A percentile compares a stretch with the other conserved stretches of the same genome.
Conservation (phyloP, 306 rosid genomes). For the Vachellia pachyceras region DNA sequence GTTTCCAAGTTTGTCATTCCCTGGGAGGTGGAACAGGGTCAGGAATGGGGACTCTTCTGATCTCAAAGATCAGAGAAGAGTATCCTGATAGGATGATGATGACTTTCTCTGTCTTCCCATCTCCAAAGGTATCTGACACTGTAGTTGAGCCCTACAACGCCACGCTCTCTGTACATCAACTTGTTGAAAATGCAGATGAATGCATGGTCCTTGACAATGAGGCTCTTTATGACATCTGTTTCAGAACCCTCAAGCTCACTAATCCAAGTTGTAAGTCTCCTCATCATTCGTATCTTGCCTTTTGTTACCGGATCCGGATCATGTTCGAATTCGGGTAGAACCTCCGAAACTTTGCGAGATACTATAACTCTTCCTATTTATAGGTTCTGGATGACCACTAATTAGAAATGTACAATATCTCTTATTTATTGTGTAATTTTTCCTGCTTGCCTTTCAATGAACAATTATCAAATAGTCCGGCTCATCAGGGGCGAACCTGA, state of each 20-base stretch:
- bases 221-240: conserved; percentile 83
- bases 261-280: conserved; percentile 75
- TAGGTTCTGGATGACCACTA: too few species aligned
- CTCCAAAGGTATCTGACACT: conserved; percentile 83
- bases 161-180: conserved; percentile 78
- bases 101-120: conserved; percentile 84
- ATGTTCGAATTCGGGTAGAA: too few species aligned
- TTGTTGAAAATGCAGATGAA: conserved; percentile 82
- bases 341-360: too few species aligned
- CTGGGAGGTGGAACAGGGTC: conserved; percentile 86
- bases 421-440: too few species aligned
- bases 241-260: conserved; percentile 88
- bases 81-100: conserved; percentile 84
- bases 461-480: too few species aligned
- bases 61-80: conserved; percentile 87
- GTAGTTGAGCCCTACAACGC: conserved; percentile 87
- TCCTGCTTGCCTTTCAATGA: too few species aligned
- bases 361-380: too few species aligned
- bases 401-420: too few species aligned
- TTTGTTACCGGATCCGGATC: too few species aligned
- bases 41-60: conserved; percentile 78
- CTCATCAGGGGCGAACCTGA: too few species aligned
- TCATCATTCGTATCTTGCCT: background rate
- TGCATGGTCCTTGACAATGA: conserved; percentile 88
- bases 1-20: conserved; percentile 81